Conservation (phyloP, 768 basidiomycete genomes). For the Russula dissimulans region DNA sequence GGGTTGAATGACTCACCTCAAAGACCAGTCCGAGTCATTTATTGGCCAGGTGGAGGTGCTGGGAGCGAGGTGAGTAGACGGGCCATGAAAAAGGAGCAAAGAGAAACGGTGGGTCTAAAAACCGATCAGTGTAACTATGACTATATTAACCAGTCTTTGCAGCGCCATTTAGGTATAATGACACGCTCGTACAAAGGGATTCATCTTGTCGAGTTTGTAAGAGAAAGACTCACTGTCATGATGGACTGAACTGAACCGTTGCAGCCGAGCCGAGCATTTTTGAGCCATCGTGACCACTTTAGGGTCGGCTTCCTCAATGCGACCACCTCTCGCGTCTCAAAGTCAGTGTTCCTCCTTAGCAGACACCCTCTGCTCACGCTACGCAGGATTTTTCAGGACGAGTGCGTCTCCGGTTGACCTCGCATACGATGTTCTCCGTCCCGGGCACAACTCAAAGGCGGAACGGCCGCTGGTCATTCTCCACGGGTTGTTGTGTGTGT, state of each 20-base stretch:
- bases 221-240: slow-evolving; percentile 10
- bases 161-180: slow-evolving; percentile 43
- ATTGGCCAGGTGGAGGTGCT: not conserved
- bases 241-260: not conserved
- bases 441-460: slow-evolving; percentile 16
- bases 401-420: slow-evolving; percentile 23
- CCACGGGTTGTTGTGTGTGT: slow-evolving; percentile 54
- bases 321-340: not conserved
- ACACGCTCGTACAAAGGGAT: slow-evolving; percentile 41
- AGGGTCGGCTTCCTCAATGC: slow-evolving; percentile 18
- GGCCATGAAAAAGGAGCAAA: slow-evolving; percentile 11
- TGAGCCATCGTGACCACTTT: not conserved
- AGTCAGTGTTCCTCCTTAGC: not conserved
- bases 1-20: not conserved
- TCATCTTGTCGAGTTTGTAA: slow-evolving; percentile 47
- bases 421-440: slow-evolving; percentile 25
- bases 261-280: not conserved
- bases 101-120: slow-evolving; percentile 19
- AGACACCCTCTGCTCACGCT: not conserved
- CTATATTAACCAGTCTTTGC: slow-evolving; percentile 44
- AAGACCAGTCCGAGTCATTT: slow-evolving; percentile 22
- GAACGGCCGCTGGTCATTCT: slow-evolving; percentile 46
- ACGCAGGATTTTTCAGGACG: slow-evolving; percentile 12
- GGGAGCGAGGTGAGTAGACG: not conserved
- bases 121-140: slow-evolving; percentile 92